Evolutionary conservation across 805 yeast genomes (phyloP).

Genomic region (Candida koratica): DNA sequence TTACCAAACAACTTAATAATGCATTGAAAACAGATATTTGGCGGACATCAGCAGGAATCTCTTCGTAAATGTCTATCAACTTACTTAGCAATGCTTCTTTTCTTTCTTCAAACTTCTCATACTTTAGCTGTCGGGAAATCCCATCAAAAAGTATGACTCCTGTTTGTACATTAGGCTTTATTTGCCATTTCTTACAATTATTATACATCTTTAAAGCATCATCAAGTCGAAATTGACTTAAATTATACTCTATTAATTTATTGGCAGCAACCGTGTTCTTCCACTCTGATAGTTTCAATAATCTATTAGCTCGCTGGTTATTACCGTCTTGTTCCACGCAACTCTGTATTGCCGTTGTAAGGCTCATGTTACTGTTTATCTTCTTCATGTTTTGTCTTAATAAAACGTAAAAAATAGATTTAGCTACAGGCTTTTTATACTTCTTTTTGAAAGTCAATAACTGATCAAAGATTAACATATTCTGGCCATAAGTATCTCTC

Average conservation of each 20-base stretch:
- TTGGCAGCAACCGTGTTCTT: constrained; percentile 63
- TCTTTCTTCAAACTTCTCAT: constrained; percentile 2
- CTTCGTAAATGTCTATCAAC: constrained; percentile 1
- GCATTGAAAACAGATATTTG: constrained; percentile 34
- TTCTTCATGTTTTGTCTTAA: constrained; percentile 59
- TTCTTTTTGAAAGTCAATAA: constrained; percentile 23
- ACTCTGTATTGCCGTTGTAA: constrained; percentile 50
- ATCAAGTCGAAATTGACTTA: constrained; percentile 35
- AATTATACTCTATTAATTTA: constrained; percentile 46
- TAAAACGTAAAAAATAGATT: constrained; percentile 47
- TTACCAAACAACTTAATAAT: constrained; percentile 31
- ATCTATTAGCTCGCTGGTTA: constrained; percentile 48
- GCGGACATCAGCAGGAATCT: not conserved
- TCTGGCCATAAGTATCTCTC: constrained; percentile 17
- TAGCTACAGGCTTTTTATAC: constrained; percentile 32
- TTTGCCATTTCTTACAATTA: constrained; percentile 60
- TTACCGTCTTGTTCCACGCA: constrained; percentile 48
- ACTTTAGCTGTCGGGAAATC: constrained; percentile 17
- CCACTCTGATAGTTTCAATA: constrained; percentile 45
- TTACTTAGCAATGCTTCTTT: not conserved
- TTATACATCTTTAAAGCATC: constrained; percentile 49
- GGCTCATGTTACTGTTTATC: constrained; percentile 53
- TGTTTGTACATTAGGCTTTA: constrained; percentile 47
- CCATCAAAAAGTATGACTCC: constrained; percentile 35
- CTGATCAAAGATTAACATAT: constrained; percentile 26